Conservation (phyloP, 805 yeast genomes). For the Lachancea nothofagi region DNA sequence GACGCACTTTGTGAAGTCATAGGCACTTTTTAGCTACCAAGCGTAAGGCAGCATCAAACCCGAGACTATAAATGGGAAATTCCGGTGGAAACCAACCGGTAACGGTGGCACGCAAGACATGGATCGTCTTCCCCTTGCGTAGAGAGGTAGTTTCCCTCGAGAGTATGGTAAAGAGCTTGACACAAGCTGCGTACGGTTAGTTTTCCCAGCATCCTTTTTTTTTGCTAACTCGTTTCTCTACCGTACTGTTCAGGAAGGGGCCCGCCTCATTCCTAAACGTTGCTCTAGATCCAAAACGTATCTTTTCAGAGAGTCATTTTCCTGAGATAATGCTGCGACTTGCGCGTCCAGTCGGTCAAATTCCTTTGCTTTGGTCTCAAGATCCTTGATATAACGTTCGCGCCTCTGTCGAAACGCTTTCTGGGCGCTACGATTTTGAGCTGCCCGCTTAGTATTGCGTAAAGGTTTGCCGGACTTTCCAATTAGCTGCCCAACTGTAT, state of each 20-base stretch:
- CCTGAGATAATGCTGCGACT: conserved; percentile 60
- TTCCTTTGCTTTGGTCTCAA: conserved; percentile 65
- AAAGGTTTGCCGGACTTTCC: conserved; percentile 27
- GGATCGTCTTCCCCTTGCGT: too few species aligned
- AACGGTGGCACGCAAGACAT: too few species aligned
- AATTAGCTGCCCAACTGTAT: conserved; percentile 20
- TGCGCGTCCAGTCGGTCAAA: conserved; percentile 58
- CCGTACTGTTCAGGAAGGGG: not conserved
- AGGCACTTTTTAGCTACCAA: too few species aligned
- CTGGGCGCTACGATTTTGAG: conserved; percentile 88
- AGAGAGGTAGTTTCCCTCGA: too few species aligned
- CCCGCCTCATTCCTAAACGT: conserved; percentile 8
- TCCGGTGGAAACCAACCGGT: too few species aligned
- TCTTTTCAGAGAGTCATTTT: conserved; percentile 38
- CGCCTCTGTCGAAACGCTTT: conserved; percentile 83
- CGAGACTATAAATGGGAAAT: too few species aligned
- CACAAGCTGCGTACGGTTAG: not conserved
- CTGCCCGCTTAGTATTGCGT: conserved; percentile 71
- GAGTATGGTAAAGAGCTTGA: too few species aligned
- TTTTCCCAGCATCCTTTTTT: not conserved
- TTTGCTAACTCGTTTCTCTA: not conserved
- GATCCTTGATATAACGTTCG: conserved; percentile 72
- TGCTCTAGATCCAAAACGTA: conserved; percentile 12
- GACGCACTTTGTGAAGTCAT: too few species aligned
- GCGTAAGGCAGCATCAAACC: too few species aligned